phyloP scores from a whole-genome alignment of 495 filamentous ascomycete genomes.

The Hyaloscypha bicolor region DNA sequence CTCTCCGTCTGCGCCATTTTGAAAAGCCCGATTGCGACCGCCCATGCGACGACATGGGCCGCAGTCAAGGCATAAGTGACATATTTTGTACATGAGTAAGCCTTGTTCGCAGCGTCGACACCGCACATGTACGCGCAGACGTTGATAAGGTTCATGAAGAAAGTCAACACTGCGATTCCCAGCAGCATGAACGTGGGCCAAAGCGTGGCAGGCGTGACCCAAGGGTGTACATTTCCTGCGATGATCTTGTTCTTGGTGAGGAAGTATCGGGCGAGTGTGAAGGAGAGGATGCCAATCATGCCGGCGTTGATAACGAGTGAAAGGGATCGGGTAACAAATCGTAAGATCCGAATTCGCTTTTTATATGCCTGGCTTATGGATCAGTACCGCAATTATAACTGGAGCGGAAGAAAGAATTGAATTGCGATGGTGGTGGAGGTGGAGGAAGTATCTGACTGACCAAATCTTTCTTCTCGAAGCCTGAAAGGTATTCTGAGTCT shows the following conservation, averaged over 20 bases:
- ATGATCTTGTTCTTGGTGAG: constrained; percentile 19
- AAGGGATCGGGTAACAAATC: constrained; percentile 20
- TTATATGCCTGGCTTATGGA: constrained; percentile 17
- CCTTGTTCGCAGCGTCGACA: constrained; percentile 26
- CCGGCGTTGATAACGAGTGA: constrained; percentile 15
- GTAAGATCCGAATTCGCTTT: constrained; percentile 22
- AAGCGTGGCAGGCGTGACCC: constrained; percentile 10
- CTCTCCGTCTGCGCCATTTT: constrained; percentile 12
- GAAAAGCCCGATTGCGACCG: constrained; percentile 11
- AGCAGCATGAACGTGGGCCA: constrained; percentile 27
- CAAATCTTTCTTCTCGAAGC: constrained; percentile 21
- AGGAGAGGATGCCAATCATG: constrained; percentile 21
- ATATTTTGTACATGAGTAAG: neutral
- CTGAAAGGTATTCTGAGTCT: neutral
- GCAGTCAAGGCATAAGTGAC: constrained; percentile 11
- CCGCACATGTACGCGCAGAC: constrained; percentile 14
- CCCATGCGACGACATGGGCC: constrained; percentile 22
- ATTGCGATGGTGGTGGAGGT: neutral
- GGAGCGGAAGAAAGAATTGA: neutral
- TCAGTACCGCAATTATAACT: neutral
- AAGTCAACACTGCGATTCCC: constrained; percentile 20
- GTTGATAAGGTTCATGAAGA: constrained; percentile 22
- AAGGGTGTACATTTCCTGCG: constrained; percentile 4
- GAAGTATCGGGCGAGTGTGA: constrained; percentile 24
- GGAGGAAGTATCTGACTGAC: constrained; percentile 7